Evolutionary conservation across 2,329 filamentous ascomycete genomes (phyloP), one percentile per base, ranked within the genome.

Genomic region (Aureobasidium sp.): DNA sequence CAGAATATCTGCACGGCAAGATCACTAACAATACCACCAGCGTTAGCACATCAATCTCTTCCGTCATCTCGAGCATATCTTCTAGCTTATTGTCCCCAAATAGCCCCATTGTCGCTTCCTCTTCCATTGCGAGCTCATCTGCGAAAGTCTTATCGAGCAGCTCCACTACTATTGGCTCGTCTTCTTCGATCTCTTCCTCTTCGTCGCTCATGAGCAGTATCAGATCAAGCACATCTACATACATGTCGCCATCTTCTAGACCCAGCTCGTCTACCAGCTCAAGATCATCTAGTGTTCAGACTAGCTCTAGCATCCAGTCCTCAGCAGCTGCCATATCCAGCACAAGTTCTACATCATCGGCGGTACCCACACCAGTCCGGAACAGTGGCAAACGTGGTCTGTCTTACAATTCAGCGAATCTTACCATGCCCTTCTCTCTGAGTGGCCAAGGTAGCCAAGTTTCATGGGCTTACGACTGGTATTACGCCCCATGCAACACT

Each of bases 331-430:
- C 36, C n/a, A n/a, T n/a, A 3, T 25, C 48, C 20, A 53, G 36
- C 48, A 54, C 47, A 5, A 54, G 48, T 31, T 33, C 33, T 23
- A 20, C 11, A 20, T 20, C n/a, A 23, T 25, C 56, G n/a, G 38
- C 56, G 15, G 20, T 50, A 38, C n/a, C 69, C n/a, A 50, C 69
- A 10, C 67, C 69, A 29, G 68, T 73, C 36, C 65, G 72, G 25
- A 70, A 71, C 50, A 75, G 75, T 61, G 75, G 77, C 72, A 91
- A 92, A 87, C 89, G 90, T 75, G 91, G 91, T 78, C 78, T 93
- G 55, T 87, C 87, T 58, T 93, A 90, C 85, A 92, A 93, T 78
- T 80, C 87, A 36, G 82, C 83, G 64, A 71, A 69, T 33, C 84
- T 86, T 75, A 78, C 81, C 63, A 72, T 78, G 68, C 89, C 79